Percentiles rank a stretch among this genome's conserved stretches.
Conservation (phyloP, 179 eudicot species). For the Amaranthus tricolor region DNA sequence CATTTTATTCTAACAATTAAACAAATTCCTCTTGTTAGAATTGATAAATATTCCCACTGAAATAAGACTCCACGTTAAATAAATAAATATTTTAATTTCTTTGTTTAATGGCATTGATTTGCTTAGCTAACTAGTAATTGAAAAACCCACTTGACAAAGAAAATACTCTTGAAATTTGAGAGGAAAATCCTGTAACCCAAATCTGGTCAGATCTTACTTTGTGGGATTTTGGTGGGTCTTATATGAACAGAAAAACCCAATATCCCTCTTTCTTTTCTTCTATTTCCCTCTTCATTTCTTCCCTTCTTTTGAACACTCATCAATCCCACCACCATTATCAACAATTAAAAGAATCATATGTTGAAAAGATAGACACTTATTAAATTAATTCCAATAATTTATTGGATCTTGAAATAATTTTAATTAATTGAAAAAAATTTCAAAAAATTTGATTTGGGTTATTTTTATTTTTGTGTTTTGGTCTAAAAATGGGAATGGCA, state of each 20-base stretch:
- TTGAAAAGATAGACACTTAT: background rate
- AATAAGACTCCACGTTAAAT: too few relatives aligned
- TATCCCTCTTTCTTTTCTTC: slow-evolving; percentile 17
- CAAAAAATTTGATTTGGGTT: too few relatives aligned
- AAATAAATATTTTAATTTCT: slow-evolving; percentile 2
- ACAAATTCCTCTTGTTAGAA: too few relatives aligned
- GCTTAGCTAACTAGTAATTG: slow-evolving; percentile 41
- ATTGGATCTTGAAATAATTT: too few relatives aligned
- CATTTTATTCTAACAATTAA: too few relatives aligned
- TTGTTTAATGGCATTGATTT: slow-evolving; percentile 24
- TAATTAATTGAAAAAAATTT: too few relatives aligned
- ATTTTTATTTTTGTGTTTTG: background rate
- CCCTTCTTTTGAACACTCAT: too few relatives aligned
- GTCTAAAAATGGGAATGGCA: slow-evolving; percentile 59
- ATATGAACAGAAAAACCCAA: slow-evolving; percentile 26
- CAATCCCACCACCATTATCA: background rate
- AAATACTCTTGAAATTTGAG: background rate
- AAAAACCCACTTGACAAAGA: slow-evolving; percentile 28
- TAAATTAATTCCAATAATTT: background rate
- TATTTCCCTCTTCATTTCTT: background rate
- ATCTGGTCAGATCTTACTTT: slow-evolving; percentile 82
- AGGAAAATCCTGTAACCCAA: slow-evolving; percentile 45
- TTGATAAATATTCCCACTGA: too few relatives aligned
- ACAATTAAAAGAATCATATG: background rate
- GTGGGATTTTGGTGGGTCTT: slow-evolving; percentile 49